Evolutionary conservation across 495 filamentous ascomycete genomes (phyloP), one percentile per base, ranked within the genome.

Genomic region (Penicillium salamii): DNA sequence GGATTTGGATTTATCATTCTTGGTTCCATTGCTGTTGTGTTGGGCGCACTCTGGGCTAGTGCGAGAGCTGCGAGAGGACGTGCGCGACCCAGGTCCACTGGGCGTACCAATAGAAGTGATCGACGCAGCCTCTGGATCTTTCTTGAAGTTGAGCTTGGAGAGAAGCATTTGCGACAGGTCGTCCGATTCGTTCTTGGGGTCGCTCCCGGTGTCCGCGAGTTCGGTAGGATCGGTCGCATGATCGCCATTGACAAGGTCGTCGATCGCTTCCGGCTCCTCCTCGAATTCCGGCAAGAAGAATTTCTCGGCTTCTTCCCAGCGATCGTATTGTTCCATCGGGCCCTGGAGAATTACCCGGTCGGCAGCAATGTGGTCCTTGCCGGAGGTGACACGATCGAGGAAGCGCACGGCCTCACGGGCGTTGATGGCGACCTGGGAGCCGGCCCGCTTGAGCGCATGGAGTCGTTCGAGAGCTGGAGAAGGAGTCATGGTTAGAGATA

Each of bases 351-450:
- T 52, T 15, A 84, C 70, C 6, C 71, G 58, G 23, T 74, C 69
- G 54, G 76, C 59, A 13, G 77, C 56, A 23, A 76, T 70, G 17
- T 71, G 72, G 38, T 76, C 76, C 46, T 76, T 76, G 38, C 73
- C 75, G 36, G 76, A 78, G 18, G 83, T 85, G 21, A 80, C 76
- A 36, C 80, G 74, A 56, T 87, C 84, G 55, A 87, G 80, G 66
- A 83, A 86, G 46, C 78, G 74, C 46, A 86, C 74, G 23, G 81
- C 77, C 62, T 86, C 82, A 26, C 78, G 77, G 47, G 84, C 82
- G 62, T 86, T 84, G 56, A 78, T 73, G 50, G 77, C 78, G 57
- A 76, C 65, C 47, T 77, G 69, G 21, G 76, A 81, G 40, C 65
- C 75, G 47, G 74, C 77, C 53, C 77, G 77, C 65, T 85, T 85